Percentiles rank a stretch among this genome's conserved stretches.
phyloP scores from a whole-genome alignment of 2,329 filamentous ascomycete species.

The Fusarium nanum region DNA sequence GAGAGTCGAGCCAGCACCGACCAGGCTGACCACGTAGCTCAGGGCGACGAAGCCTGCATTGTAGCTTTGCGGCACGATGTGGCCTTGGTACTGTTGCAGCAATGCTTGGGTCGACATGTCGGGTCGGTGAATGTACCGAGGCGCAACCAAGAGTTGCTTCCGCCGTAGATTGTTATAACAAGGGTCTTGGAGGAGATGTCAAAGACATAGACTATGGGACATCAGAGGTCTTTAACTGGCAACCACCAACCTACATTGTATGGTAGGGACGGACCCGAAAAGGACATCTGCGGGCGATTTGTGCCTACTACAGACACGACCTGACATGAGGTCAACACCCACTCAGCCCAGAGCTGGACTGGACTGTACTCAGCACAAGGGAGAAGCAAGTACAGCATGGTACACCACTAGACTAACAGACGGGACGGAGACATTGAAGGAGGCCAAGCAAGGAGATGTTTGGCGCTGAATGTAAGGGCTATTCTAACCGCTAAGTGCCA shows the following conservation, averaged over 20 bases:
- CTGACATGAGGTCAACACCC: conserved; percentile 13
- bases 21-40: conserved; percentile 80
- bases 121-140: conserved; percentile 18
- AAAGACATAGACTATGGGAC: conserved; percentile 17
- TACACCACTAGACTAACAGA: conserved; percentile 28
- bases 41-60: conserved; percentile 73
- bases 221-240: conserved; percentile 38
- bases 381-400: conserved; percentile 17
- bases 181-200: conserved; percentile 1
- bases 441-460: not conserved
- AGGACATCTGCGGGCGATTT: conserved; percentile 14
- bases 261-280: conserved; percentile 1
- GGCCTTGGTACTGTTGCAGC: conserved; percentile 56
- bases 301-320: conserved; percentile 16
- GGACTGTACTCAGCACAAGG: conserved; percentile 26
- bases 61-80: conserved; percentile 62
- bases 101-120: conserved; percentile 48
- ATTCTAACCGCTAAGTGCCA: conserved; percentile 16
- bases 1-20: conserved; percentile 82
- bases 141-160: conserved; percentile 24
- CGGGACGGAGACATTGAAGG: conserved; percentile 16
- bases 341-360: not conserved
- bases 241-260: not conserved
- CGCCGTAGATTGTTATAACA: conserved; percentile 19
- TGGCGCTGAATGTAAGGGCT: not conserved